phyloP scores from a whole-genome alignment of 169 alveolate species.

The Perkinsus olseni region DNA sequence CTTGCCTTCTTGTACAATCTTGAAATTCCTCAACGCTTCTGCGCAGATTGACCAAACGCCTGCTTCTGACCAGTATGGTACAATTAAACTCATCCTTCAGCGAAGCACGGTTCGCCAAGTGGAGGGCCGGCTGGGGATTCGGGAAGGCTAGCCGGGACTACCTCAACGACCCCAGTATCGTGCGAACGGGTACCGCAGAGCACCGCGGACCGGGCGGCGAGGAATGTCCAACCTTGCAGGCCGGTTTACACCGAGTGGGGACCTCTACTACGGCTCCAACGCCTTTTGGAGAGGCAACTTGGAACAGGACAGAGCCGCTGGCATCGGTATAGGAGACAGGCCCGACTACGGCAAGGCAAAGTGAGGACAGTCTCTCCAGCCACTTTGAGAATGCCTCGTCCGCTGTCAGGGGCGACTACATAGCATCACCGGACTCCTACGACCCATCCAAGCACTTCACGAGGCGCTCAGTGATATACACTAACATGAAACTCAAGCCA shows the following conservation, averaged over 20 bases:
- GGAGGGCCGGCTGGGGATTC: constrained; percentile 1
- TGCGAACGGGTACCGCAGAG: neutral
- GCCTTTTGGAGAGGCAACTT: neutral
- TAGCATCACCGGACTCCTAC: neutral
- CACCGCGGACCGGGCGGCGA: neutral
- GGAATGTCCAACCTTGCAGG: neutral
- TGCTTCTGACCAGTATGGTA: neutral
- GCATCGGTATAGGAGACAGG: neutral
- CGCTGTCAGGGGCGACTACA: neutral
- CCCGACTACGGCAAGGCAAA: neutral
- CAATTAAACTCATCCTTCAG: neutral
- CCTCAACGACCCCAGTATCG: neutral
- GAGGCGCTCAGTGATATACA: neutral
- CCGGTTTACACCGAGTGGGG: neutral
- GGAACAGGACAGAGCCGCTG: neutral
- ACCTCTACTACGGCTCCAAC: neutral
- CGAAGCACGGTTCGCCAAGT: neutral
- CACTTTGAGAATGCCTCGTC: neutral
- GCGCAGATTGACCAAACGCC: neutral
- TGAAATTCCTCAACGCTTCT: neutral
- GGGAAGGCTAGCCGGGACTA: neutral
- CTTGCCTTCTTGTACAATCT: neutral
- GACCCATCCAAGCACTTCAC: neutral
- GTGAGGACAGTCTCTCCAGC: neutral
- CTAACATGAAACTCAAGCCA: neutral